Percentiles rank a stretch among this genome's conserved stretches.
Conservation (phyloP, 2,329 filamentous ascomycete species). For the Coniochaeta sp. region DNA sequence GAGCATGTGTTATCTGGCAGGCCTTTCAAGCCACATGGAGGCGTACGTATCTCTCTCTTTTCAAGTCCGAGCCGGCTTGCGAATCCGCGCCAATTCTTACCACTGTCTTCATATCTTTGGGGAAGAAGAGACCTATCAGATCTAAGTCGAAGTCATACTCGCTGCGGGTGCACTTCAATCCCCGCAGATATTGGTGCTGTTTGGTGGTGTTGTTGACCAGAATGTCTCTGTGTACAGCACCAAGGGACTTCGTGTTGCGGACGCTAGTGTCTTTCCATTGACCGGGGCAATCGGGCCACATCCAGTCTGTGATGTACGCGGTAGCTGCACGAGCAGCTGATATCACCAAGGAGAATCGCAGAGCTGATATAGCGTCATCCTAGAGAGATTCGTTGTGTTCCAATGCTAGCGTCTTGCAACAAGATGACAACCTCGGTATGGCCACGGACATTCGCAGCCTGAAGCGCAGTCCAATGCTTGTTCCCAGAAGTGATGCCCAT, state of each 20-base stretch:
- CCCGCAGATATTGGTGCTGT: constrained; percentile 51
- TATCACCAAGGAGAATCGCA: constrained; percentile 5
- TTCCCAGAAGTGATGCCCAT: background rate
- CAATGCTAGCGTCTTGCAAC: constrained; percentile 50
- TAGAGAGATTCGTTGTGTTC: constrained; percentile 11
- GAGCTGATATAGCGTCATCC: no score
- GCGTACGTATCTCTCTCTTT: no score
- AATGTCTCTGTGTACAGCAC: constrained; percentile 17
- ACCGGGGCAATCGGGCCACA: background rate
- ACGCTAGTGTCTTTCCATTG: constrained; percentile 4
- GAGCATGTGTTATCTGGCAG: no score
- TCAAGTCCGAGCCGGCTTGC: no score
- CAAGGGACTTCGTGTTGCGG: constrained; percentile 22
- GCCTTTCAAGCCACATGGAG: no score
- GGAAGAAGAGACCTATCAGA: no score
- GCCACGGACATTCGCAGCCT: no score
- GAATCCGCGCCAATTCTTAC: no score
- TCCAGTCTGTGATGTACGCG: background rate
- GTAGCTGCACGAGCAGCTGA: background rate
- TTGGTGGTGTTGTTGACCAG: constrained; percentile 21
- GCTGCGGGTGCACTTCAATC: constrained; percentile 50
- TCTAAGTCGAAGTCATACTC: constrained; percentile 44
- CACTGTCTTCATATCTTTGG: no score
- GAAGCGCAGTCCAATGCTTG: no score
- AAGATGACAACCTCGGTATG: constrained; percentile 35